Evolutionary conservation across 352 stramenopile species (phyloP).

Genomic region (Phytopythium boreale): DNA sequence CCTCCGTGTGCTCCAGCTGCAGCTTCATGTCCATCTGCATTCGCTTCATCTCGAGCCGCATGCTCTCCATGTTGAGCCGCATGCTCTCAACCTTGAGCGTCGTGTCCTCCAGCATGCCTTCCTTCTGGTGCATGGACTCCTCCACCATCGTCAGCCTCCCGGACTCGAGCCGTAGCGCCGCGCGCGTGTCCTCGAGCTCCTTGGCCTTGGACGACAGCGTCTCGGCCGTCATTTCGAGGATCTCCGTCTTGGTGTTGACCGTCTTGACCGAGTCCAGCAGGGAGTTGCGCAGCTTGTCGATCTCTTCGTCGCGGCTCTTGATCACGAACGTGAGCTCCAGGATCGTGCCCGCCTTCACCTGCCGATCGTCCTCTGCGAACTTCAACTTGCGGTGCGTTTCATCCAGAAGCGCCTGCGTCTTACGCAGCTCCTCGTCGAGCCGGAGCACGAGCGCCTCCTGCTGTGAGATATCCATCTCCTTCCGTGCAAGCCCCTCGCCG

Average conservation of each 20-base stretch:
- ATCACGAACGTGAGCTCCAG: conserved; percentile 76
- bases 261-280: conserved; percentile 54
- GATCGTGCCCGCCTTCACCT: conserved; percentile 57
- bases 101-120: conserved; percentile 54
- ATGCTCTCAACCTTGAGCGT: conserved; percentile 66
- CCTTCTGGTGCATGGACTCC: conserved; percentile 62
- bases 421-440: conserved; percentile 19
- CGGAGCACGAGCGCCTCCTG: conserved; percentile 22
- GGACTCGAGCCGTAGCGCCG: conserved; percentile 52
- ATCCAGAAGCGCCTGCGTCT: conserved; percentile 22
- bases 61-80: conserved; percentile 47
- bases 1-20: conserved; percentile 56
- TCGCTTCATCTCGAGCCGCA: conserved; percentile 64
- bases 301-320: conserved; percentile 68
- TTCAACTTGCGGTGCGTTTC: conserved; percentile 23
- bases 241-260: conserved; percentile 59
- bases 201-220: conserved; percentile 55
- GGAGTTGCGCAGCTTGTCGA: conserved; percentile 46
- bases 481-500: conserved; percentile 22
- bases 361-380: conserved; percentile 32
- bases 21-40: conserved; percentile 77
- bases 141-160: conserved; percentile 50
- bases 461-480: conserved; percentile 40
- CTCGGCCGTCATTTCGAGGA: conserved; percentile 60
- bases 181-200: conserved; percentile 55